phyloP scores from a whole-genome alignment of 768 basidiomycete species.

The Cyclocybe aegerita region DNA sequence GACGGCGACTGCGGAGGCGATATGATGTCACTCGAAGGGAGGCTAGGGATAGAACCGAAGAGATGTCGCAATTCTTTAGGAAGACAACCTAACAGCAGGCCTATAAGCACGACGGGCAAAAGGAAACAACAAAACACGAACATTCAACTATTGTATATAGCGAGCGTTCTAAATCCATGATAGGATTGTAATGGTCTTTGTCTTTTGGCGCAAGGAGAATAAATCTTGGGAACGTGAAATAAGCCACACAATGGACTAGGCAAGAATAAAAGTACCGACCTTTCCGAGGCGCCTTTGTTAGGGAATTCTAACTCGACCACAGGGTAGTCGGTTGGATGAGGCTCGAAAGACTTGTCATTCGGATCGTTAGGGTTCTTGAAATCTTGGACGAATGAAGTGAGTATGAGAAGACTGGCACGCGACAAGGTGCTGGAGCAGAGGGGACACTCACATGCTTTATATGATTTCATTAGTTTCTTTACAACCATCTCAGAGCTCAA shows the following conservation, averaged over 20 bases:
- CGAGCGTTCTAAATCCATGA: slow-evolving; percentile 73
- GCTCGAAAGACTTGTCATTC: slow-evolving; percentile 61
- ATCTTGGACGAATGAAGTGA: slow-evolving; percentile 40
- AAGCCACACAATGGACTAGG: slow-evolving; percentile 6
- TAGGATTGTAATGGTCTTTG: slow-evolving; percentile 85
- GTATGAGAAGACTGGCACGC: slow-evolving; percentile 11
- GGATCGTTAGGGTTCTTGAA: slow-evolving; percentile 69
- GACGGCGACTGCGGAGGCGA: slow-evolving; percentile 39
- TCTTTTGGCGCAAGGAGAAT: slow-evolving; percentile 79
- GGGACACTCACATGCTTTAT: slow-evolving; percentile 55
- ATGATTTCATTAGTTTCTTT: slow-evolving; percentile 57
- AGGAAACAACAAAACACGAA: slow-evolving; percentile 27
- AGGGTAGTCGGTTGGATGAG: slow-evolving; percentile 61
- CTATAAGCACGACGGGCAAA: slow-evolving; percentile 3
- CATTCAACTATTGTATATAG: slow-evolving; percentile 74
- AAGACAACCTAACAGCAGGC: slow-evolving; percentile 52
- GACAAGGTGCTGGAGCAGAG: neutral
- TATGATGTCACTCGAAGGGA: slow-evolving; percentile 39
- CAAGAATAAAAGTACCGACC: slow-evolving; percentile 36
- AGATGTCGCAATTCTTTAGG: slow-evolving; percentile 61
- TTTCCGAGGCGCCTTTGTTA: slow-evolving; percentile 65
- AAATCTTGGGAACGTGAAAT: slow-evolving; percentile 44
- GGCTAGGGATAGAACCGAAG: slow-evolving; percentile 66
- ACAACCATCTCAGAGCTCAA: slow-evolving; percentile 70
- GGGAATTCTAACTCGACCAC: slow-evolving; percentile 77